Conservation (phyloP, 2,329 filamentous ascomycete genomes). For the Aspergillus sp. region DNA sequence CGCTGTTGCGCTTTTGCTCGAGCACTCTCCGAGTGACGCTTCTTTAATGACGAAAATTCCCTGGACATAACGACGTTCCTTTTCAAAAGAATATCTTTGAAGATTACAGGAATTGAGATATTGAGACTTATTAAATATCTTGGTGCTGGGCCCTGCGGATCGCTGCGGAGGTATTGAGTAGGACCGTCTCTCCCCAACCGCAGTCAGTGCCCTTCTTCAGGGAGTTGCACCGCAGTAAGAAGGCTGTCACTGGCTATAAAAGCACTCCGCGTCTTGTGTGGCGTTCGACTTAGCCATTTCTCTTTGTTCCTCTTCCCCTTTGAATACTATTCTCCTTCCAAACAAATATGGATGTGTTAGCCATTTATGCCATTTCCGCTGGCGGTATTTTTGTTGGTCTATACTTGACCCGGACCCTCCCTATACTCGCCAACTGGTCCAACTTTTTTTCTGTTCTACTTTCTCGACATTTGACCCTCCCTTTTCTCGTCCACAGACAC, state of each 20-base stretch:
- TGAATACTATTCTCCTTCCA: background rate
- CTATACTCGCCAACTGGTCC: background rate
- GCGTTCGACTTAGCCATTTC: background rate
- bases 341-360: background rate
- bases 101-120: background rate
- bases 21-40: slow-evolving; percentile 16
- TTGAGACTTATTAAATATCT: background rate
- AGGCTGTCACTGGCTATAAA: background rate
- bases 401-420: slow-evolving; percentile 10
- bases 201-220: background rate
- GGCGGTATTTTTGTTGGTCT: slow-evolving; percentile 17
- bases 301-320: background rate
- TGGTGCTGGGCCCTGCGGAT: background rate
- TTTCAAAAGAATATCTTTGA: background rate
- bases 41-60: slow-evolving; percentile 5
- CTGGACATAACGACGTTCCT: background rate
- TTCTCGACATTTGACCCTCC: slow-evolving; percentile 17
- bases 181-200: background rate
- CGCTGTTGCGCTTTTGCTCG: slow-evolving; percentile 19
- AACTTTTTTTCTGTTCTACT: slow-evolving; percentile 13
- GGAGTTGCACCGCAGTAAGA: background rate
- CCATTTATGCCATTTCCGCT: slow-evolving; percentile 19
- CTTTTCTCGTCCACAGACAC: slow-evolving; percentile 18
- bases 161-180: background rate
- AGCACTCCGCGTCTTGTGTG: background rate